Percentiles rank a stretch among this genome's conserved stretches.
Conservation (phyloP, 2,329 filamentous ascomycete species). For the Ascochyta fabae region DNA sequence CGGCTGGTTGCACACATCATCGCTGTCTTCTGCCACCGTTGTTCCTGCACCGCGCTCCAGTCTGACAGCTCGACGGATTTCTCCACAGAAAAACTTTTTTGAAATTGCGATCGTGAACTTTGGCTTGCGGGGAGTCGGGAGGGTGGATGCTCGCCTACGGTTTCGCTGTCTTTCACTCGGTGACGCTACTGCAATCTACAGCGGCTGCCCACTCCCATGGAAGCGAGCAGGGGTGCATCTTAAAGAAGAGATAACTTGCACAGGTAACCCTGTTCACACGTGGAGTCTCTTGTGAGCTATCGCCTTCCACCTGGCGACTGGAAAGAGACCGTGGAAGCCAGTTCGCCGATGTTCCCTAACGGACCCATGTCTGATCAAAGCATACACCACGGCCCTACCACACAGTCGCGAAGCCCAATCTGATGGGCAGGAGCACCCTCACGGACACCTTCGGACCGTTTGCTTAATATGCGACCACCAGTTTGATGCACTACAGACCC, state of each 20-base stretch:
- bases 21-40: conserved; percentile 21
- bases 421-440: conserved; percentile 14
- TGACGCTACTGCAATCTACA: conserved; percentile 45
- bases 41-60: conserved; percentile 18
- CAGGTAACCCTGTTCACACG: conserved; percentile 45
- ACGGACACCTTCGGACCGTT: conserved; percentile 27
- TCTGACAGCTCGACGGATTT: conserved; percentile 27
- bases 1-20: conserved; percentile 14
- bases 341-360: conserved; percentile 22
- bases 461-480: conserved; percentile 29
- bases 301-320: conserved; percentile 32
- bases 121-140: conserved; percentile 50
- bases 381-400: conserved; percentile 11
- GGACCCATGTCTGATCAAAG: conserved; percentile 19
- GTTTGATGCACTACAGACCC: conserved; percentile 16
- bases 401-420: conserved; percentile 15
- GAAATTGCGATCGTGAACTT: conserved; percentile 39
- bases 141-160: conserved; percentile 37
- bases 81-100: conserved; percentile 39
- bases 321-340: conserved; percentile 33
- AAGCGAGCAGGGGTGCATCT: conserved; percentile 41
- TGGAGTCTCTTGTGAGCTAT: conserved; percentile 33
- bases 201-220: conserved; percentile 45
- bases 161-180: conserved; percentile 31
- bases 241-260: conserved; percentile 36